These are phyloP conservation scores for Backusella parvicylindrica DNA, from an alignment of 192 early-diverging fungal genomes.

Conservation along the genomic window DNA sequence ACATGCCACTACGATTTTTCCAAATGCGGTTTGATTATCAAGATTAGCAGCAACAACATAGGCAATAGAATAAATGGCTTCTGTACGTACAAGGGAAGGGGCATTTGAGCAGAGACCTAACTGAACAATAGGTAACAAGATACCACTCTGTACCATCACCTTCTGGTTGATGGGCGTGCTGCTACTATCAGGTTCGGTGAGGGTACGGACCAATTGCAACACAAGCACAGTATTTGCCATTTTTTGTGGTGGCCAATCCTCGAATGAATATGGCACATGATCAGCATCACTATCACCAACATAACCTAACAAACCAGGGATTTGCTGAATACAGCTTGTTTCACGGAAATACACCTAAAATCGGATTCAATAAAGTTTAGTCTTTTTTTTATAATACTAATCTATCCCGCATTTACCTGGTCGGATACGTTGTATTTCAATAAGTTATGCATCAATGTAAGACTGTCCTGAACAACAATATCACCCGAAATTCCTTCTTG, in stretches of 20 bases:
- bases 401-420: constrained; percentile 65
- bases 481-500: constrained; percentile 91
- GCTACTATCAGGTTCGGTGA: constrained; percentile 84
- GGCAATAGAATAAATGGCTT: constrained; percentile 83
- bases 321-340: constrained; percentile 86
- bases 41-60: constrained; percentile 77
- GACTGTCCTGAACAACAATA: constrained; percentile 95
- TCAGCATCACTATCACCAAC: constrained; percentile 37
- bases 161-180: constrained; percentile 90
- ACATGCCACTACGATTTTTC: constrained; percentile 64
- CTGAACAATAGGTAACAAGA: constrained; percentile 78
- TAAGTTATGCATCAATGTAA: constrained; percentile 89
- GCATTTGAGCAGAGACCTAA: constrained; percentile 72
- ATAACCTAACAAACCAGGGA: constrained; percentile 73
- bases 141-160: constrained; percentile 80
- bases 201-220: constrained; percentile 83
- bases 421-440: constrained; percentile 96
- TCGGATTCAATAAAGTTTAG: not conserved
- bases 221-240: constrained; percentile 84
- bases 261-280: constrained; percentile 38
- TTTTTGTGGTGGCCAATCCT: constrained; percentile 82
- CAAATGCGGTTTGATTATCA: constrained; percentile 75
- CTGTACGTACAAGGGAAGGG: constrained; percentile 71
- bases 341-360: constrained; percentile 92
- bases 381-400: not conserved